A percentile compares a stretch with the other conserved stretches of the same genome.
These are phyloP conservation scores for Suhomyces kilbournensis DNA, from an alignment of 805 yeast genomes.

Conservation along the genomic window DNA sequence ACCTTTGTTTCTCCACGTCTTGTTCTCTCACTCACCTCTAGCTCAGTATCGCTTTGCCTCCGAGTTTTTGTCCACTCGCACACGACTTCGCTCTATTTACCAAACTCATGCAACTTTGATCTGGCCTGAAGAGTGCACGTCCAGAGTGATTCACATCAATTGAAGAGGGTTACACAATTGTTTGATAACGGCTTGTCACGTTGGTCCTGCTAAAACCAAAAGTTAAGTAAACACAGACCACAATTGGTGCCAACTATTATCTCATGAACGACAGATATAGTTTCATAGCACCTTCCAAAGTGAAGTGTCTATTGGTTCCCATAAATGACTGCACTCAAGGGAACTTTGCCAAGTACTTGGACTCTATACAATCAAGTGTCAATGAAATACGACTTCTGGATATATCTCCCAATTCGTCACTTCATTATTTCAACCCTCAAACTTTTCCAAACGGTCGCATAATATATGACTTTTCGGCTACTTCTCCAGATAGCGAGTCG, in stretches of 20 bases:
- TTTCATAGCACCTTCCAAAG: constrained; percentile 63
- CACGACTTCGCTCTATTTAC: constrained; percentile 2
- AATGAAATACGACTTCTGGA: constrained; percentile 72
- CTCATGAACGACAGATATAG: constrained; percentile 24
- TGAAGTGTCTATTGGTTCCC: constrained; percentile 68
- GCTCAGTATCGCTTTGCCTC: constrained; percentile 3
- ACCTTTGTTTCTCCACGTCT: neutral
- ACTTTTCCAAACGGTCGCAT: constrained; percentile 78
- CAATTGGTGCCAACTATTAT: neutral
- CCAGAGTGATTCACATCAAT: neutral
- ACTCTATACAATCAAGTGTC: constrained; percentile 41
- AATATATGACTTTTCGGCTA: constrained; percentile 51
- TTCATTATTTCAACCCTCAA: constrained; percentile 71
- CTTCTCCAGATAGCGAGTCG: constrained; percentile 52
- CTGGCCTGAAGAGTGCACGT: neutral
- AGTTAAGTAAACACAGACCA: neutral
- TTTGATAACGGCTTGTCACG: neutral
- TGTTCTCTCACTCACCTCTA: neutral
- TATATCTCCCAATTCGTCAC: constrained; percentile 55
- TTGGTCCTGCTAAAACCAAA: neutral
- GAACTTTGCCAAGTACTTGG: constrained; percentile 43
- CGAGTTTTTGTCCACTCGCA: neutral
- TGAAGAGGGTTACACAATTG: neutral
- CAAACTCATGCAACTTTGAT: neutral
- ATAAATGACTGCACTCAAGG: constrained; percentile 45